Conservation (phyloP, 1,139 yeast genomes). For the Hanseniaspora uvarum region DNA sequence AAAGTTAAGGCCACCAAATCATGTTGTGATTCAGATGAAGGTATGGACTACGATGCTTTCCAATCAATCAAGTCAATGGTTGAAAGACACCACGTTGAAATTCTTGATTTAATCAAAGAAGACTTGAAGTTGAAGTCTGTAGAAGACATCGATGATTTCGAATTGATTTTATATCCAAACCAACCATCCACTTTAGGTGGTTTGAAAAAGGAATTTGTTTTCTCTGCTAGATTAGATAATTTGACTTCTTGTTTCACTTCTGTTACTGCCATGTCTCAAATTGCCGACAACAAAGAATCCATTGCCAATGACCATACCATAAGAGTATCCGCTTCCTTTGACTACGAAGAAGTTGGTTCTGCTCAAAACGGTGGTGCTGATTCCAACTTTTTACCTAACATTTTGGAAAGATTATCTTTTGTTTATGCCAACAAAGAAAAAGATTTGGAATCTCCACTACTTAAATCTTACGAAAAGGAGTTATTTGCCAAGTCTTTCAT, state of each 20-base stretch:
- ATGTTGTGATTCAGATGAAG: conserved; percentile 38
- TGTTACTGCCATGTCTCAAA: conserved; percentile 54
- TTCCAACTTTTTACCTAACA: conserved; percentile 76
- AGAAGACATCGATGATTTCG: conserved; percentile 73
- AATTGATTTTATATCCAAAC: conserved; percentile 75
- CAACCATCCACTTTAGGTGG: conserved; percentile 82
- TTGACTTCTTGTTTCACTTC: conserved; percentile 80
- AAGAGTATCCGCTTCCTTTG: conserved; percentile 69
- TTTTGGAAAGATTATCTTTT: conserved; percentile 55
- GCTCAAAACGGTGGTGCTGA: conserved; percentile 94
- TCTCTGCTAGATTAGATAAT: conserved; percentile 88
- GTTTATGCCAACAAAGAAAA: conserved; percentile 35
- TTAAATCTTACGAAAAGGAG: conserved; percentile 40
- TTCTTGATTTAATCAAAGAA: conserved; percentile 57
- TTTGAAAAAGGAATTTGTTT: conserved; percentile 76
- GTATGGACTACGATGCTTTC: conserved; percentile 46
- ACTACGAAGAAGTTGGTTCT: conserved; percentile 94
- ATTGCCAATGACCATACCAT: conserved; percentile 46
- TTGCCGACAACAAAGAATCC: conserved; percentile 33
- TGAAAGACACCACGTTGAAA: conserved; percentile 64
- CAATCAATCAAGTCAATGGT: conserved; percentile 56
- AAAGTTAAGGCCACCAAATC: conserved; percentile 21
- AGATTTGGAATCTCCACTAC: conserved; percentile 25
- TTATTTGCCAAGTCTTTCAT: conserved; percentile 75
- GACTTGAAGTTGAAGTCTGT: conserved; percentile 45